These are phyloP conservation scores for Solanum sparsipilum DNA, from an alignment of 257 asterid species.

Conservation along the genomic window DNA sequence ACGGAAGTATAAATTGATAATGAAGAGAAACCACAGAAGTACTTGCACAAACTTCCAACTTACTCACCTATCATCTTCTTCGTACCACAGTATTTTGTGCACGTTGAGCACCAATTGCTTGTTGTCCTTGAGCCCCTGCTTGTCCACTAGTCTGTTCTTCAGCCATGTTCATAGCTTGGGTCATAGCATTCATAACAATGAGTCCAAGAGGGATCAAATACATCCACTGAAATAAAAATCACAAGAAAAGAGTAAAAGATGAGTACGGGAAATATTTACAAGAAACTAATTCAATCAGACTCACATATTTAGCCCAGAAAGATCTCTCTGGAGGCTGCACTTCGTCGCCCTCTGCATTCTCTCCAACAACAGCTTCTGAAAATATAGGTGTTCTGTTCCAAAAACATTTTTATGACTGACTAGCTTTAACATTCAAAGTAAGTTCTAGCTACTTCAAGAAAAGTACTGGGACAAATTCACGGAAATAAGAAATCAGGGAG, in stretches of 20 bases:
- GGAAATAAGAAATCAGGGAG: background rate
- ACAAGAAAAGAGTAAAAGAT: background rate
- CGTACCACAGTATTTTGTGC: conserved; percentile 70
- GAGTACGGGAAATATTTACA: background rate
- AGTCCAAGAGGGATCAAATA: conserved; percentile 93
- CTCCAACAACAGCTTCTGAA: conserved; percentile 58
- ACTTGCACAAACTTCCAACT: background rate
- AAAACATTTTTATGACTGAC: background rate
- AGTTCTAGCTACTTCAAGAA: background rate
- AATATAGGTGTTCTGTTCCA: conserved; percentile 75
- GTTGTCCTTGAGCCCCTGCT: conserved; percentile 52
- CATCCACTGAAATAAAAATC: conserved; percentile 72
- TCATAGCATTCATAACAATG: conserved; percentile 82
- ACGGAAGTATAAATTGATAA: background rate
- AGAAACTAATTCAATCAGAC: conserved; percentile 12
- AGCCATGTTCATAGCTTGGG: conserved; percentile 91
- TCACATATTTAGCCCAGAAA: conserved; percentile 98
- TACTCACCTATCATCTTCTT: conserved; percentile 48
- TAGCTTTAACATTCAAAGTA: background rate
- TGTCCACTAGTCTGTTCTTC: conserved; percentile 77
- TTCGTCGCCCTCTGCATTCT: conserved; percentile 68
- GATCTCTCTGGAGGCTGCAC: conserved; percentile 70
- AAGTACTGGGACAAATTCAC: background rate
- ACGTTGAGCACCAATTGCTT: conserved; percentile 37
- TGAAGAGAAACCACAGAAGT: background rate